Evolutionary conservation across 306 rosid species (phyloP), one percentile per base, ranked within the genome.

Genomic region (Corylus avellana): DNA sequence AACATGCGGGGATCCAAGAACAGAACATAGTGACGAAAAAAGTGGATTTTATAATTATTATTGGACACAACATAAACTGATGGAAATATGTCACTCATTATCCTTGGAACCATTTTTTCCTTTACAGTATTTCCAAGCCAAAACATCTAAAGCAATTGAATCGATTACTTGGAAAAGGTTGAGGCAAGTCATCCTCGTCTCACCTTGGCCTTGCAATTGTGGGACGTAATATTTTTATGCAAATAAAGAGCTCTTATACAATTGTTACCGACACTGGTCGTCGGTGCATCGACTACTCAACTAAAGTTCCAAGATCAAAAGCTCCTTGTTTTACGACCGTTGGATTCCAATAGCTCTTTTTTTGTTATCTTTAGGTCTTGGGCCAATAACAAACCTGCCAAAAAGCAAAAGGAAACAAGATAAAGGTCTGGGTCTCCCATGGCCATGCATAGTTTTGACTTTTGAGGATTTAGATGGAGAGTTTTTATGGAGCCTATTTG

Each of bases 211-310:
- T 22, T 20, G 66, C 66, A 59, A 27, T 25, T 25, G 12, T 7
- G 66, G 66, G 29, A 42, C 8, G 2, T 11, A 25, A 25, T 20
- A 25, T 59, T 42, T 42, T 59, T 12, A 59, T 10, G 66, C 32
- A 59, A 59, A 59, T 59, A 20, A 59, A 59, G 4, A 8, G 66
- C 37, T 46, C 7, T 59, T 44, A 12, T 64, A 59, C 61, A 58
- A 32, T 73, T 61, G 20, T 66, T 10, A 79, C 82, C 82, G 78
- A 72, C 82, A 75, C 5, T 59, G 11, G 27, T 39, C 25, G 56
- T 35, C 7, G 46, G 7, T 42, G 35, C 4, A 42, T 37, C 27
- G 12, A 72, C 20, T n/a, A 48, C 44, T 59, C 42, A 32, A 13
- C 7, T n/a, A 9, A 9, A 48, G 20, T 11, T 7, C 27, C 68